Evolutionary conservation across 345 rosid genomes (phyloP), one percentile per base, ranked within the genome.

Genomic region (Aquilaria malaccensis): DNA sequence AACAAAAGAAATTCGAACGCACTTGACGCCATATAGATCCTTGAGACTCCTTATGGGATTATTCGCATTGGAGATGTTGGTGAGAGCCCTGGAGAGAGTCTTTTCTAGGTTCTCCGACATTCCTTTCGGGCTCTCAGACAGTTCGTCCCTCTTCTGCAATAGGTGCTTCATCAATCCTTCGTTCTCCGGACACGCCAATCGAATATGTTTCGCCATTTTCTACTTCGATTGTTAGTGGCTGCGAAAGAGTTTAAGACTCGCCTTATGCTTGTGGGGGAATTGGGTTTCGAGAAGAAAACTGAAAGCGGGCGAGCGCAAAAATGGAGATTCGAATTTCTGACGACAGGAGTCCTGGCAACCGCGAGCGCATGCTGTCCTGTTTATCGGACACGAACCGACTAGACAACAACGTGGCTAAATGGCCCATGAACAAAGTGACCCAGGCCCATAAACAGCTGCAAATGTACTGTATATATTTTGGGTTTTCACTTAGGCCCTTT

Each of bases 11-110:
- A 11, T 60, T 14, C 67, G 22, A 37, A 50, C 83, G 58, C 76
- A 87, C 99, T 90, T 93, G 73, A 89, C 67, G 63, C 66, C 80
- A 53, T 87, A 84, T 55, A 94, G 79, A 51, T 87, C 90, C 72
- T 84, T 94, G 76, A 90, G 88, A 22, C 87, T 77, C 58, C 60
- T 62, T 59, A 87, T 83, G 15, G 90, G 82, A 58, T 57, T 64
- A 61, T 76, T 76, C 37, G 89, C 61, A 12, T 66, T 73, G 70
- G 94, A 90, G 11, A 86, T 67, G 37, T 72, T 83, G 67, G 30
- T 66, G 61, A 76, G 81, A 14, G 89, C 96, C 74, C 79, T 87
- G 11, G 79, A 49, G 49, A 94, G 83, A 49, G 83, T 87, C 70
- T 31, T 66, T 46, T 83, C 88, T 6, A 64, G 10, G 67, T 87